These are phyloP conservation scores for Anisodus acutangulus DNA, from an alignment of 257 asterid species.

Conservation along the genomic window DNA sequence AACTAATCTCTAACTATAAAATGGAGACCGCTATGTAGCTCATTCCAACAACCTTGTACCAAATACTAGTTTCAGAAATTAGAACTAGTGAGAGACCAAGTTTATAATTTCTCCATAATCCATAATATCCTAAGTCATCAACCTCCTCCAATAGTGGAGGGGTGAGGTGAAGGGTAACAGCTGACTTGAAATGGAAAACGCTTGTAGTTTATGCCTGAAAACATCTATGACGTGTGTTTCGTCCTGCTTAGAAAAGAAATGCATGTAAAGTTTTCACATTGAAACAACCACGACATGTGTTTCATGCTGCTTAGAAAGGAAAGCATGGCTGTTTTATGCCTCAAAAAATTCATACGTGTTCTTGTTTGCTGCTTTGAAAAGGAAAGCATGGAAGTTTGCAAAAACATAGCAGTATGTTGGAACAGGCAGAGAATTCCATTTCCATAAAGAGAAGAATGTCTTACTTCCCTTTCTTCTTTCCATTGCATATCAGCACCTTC, in stretches of 20 bases:
- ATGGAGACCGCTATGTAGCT: not conserved
- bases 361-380: not conserved
- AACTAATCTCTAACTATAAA: not conserved
- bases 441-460: not conserved
- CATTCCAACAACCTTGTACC: not conserved
- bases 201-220: not conserved
- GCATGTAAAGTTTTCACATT: not conserved
- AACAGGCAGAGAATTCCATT: not conserved
- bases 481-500: constrained; percentile 97
- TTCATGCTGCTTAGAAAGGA: not conserved
- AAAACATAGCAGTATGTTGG: not conserved
- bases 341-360: not conserved
- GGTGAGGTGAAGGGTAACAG: not conserved
- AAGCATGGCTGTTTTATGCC: not conserved
- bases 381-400: not conserved
- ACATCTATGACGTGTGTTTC: not conserved
- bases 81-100: not conserved
- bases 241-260: not conserved
- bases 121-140: not conserved
- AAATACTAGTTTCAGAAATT: not conserved
- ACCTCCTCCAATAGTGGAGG: not conserved
- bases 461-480: constrained; percentile 89
- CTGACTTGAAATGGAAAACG: not conserved
- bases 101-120: not conserved
- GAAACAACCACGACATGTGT: not conserved